Evolutionary conservation across 345 rosid genomes (phyloP).

Genomic region (Heritiera littoralis): DNA sequence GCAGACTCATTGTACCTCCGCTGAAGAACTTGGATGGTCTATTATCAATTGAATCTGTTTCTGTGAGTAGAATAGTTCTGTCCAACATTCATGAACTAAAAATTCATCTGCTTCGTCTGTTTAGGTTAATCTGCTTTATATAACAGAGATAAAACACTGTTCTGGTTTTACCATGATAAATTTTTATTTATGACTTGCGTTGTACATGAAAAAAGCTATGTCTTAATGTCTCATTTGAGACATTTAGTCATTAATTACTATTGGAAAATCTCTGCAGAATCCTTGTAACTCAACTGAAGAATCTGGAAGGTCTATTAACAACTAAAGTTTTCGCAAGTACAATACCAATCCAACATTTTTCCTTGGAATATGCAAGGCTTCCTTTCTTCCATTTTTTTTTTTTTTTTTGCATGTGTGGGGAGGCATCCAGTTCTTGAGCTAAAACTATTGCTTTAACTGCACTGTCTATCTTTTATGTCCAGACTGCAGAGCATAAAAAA

Average conservation of each 20-base stretch:
- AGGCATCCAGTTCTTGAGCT: not conserved
- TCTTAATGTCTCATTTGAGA: not conserved
- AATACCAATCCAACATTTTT: no score
- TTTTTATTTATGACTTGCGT: not conserved
- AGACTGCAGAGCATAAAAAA: not conserved
- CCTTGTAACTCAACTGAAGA: no score
- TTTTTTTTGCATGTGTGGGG: no score
- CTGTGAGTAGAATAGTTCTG: conserved; percentile 48
- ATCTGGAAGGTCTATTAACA: conserved; percentile 56
- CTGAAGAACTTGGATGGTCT: conserved; percentile 75
- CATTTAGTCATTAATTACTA: not conserved
- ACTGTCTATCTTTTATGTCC: not conserved
- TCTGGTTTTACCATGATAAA: not conserved
- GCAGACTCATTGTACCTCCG: conserved; percentile 67
- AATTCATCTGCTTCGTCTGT: not conserved
- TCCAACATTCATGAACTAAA: not conserved
- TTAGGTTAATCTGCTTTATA: not conserved
- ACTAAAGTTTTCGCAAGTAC: conserved; percentile 33
- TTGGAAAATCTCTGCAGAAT: not conserved
- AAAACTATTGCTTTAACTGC: not conserved
- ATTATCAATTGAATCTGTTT: conserved; percentile 41
- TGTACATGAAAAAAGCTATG: not conserved
- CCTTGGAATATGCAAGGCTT: no score
- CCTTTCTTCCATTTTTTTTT: no score
- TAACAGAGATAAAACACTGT: not conserved